Evolutionary conservation across 1,139 yeast genomes (phyloP), one percentile per base, ranked within the genome.

Genomic region (Wickerhamiella infanticola): DNA sequence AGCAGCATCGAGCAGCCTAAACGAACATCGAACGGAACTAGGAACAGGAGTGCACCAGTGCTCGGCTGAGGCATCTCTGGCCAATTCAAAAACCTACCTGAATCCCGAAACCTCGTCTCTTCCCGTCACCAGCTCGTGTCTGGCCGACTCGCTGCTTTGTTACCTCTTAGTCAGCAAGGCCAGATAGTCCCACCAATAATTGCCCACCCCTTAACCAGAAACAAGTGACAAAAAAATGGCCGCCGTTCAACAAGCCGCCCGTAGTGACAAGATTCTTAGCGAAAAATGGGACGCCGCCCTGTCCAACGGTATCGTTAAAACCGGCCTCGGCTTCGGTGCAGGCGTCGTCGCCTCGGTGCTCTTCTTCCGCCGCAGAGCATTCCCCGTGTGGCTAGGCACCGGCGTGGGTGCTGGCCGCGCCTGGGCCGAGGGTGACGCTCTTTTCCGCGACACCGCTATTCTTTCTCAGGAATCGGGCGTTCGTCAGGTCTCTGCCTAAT

Each of bases 331-430:
- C 46, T 81, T 93, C 55, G 97, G 97, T 51, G 94, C 82, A 44
- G 99, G 99, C 66, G 95, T 93, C 41, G 74, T 88, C 49, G 82
- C 94, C 37, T 84, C 95, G n/a, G 94, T 88, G 43, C 68, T 93
- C 51, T 67, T 90, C 47, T 90, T 90, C 72, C 83, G 74, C 65
- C 84, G 97, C 73, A 81, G 97, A 68, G 74, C 94, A 4, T 90
- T 85, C 77, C 97, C 97, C 47, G 96, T 88, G 42, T 88, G 96
- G 95, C 67, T 88, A 50, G 97, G 97, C 54, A 68, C 85, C 55
- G 98, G 97, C 39, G 88, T 90, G 58, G 98, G 98, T 53, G 74
- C 88, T 52, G 98, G 98, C 55, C 81, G 96, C 70, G 95, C 95
- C 46, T 90, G 86, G 66, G 78, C 97, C 52, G 98, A 90, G 70